Evolutionary conservation across 176 grass and related monocot species (phyloP), one percentile per base, ranked within the genome.

Genomic region (Carex scoparia): DNA sequence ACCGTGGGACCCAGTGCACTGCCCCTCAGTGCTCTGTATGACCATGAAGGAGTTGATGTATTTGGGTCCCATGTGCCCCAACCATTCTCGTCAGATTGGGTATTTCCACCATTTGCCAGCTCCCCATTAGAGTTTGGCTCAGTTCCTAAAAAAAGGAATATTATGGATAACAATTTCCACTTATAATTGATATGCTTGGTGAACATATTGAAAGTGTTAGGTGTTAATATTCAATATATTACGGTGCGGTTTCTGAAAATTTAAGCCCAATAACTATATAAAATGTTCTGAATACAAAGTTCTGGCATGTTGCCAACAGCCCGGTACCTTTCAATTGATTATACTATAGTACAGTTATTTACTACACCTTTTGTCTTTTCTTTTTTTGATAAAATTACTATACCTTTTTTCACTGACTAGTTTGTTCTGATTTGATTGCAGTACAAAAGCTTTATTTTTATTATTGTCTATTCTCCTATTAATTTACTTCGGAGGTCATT

Each of bases 1-100:
- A 94, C 37, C 8, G 96, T 95, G 5, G 96, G 96, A 10, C 96
- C 93, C 57, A 98, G 75, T 28, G 96, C 96, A 10, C 81, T 94
- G 79, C 93, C 89, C 81, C 96, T 90, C 53, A 94, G 72, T 8
- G 81, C 89, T 72, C 89, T 89, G 54, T 94, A 92, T 72, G 95
- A 95, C 89, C 95, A 93, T 56, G 93, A 89, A 42, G 91, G 87
- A 12, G 88, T 90, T 32, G 86, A 88, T 3, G 67, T 85, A 27
- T 90, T 93, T 86, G 80, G 89, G 33, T 58, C 87, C 91, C 86
- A 94, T 13, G 61, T 38, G 69, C 65, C 89, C 89, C 92, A 93
- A 35, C 91, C 91, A 85, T 94, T 91, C 60, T 89, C 80, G 80
- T 90, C 68, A 61, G 87, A 75, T 64, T 86, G 86, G 14, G 69